Evolutionary conservation across 768 basidiomycete genomes (phyloP).

Genomic region (Boletus fagicola): DNA sequence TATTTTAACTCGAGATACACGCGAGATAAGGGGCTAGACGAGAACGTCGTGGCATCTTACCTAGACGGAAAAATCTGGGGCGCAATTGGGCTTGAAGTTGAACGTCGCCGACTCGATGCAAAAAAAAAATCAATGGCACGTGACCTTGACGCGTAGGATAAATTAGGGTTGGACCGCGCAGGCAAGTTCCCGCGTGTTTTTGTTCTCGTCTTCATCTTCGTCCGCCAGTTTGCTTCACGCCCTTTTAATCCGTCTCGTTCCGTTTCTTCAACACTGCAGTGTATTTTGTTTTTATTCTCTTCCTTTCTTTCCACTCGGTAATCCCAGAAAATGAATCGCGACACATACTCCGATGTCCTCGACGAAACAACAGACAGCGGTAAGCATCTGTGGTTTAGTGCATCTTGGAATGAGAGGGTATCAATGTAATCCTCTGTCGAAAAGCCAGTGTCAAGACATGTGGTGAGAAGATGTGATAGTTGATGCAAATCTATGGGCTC

Average conservation of each 20-base stretch:
- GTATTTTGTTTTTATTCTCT: slow-evolving; percentile 10
- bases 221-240: slow-evolving; percentile 27
- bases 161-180: slow-evolving; percentile 13
- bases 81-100: background rate
- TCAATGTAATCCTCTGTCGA: background rate
- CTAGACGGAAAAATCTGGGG: background rate
- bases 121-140: slow-evolving; percentile 23
- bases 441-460: slow-evolving; percentile 5
- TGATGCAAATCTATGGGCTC: background rate
- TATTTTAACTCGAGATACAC: background rate
- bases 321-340: slow-evolving; percentile 28
- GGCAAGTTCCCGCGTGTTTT: slow-evolving; percentile 29
- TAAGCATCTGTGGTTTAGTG: slow-evolving; percentile 19
- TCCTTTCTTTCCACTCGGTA: slow-evolving; percentile 15
- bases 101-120: background rate
- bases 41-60: slow-evolving; percentile 8
- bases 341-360: slow-evolving; percentile 40
- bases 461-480: slow-evolving; percentile 10
- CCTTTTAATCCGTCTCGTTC: slow-evolving; percentile 13
- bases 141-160: slow-evolving; percentile 31
- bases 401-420: background rate
- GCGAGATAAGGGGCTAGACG: slow-evolving; percentile 1
- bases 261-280: slow-evolving; percentile 2
- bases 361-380: slow-evolving; percentile 38
- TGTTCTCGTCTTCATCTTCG: slow-evolving; percentile 25